Evolutionary conservation across 1,284 basidiomycete species (phyloP), one percentile per base, ranked within the genome.

Genomic region (Porodaedalea pini): DNA sequence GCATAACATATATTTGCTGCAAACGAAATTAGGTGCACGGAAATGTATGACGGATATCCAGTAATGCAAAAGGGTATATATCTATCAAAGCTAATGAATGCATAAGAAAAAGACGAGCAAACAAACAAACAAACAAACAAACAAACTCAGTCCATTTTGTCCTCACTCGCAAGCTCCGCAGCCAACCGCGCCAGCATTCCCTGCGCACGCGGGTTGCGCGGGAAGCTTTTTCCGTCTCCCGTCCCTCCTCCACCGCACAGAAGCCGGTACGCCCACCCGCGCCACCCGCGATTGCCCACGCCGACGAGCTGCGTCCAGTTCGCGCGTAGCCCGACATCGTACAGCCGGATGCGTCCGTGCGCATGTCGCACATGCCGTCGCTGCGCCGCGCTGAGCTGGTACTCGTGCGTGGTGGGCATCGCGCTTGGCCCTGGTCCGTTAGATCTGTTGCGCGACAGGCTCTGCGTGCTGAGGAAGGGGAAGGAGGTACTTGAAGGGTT

Each of bases 301-400:
- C 85, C 86, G 60, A 89, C 78, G 1, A 83, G 79, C 65, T 88
- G 85, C 15, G 66, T 70, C 79, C 84, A 85, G 64, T 94, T 94
- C 62, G 72, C 75, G 44, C 77, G 74, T 82, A 83, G 88, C 4
- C 92, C 92, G 3, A 93, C 65, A 68, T 94, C 85, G 65, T 92
- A 95, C 15, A 90, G 61, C 21, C 80, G 80, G 52, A 93, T 81
- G 17, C 77, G 68, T 2, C 78, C 72, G 61, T 91, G 88, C 17
- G 88, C 88, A 17, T 80, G 75, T 48, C 78, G 80, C 0, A 94
- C 82, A 2, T 88, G 73, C 29, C 77, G 71, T 27, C 91, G 79
- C 70, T 95, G 92, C 1, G 71, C 66, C 56, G 79, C 82, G 0
- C 84, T 85, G 10, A 95, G 76, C 61, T 92, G 85, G 61, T 90